phyloP scores from a whole-genome alignment of 1,284 basidiomycete genomes.

The Naganishia sp. region DNA sequence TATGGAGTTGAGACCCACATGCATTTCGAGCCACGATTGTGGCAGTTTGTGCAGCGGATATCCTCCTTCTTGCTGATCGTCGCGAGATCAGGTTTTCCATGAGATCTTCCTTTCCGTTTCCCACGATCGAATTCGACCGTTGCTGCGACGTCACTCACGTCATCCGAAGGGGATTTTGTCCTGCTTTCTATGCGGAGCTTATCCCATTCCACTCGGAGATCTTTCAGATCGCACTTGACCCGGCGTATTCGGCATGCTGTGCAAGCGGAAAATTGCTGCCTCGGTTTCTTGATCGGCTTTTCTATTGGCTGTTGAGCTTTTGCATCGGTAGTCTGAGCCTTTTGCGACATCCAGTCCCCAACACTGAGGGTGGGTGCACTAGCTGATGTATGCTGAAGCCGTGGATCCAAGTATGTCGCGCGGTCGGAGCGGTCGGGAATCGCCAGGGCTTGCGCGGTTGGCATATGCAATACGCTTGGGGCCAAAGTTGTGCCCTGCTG shows the following conservation, averaged over 20 bases:
- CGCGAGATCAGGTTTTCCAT: slow-evolving; percentile 64
- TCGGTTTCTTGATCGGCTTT: slow-evolving; percentile 15
- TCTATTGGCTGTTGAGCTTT: neutral
- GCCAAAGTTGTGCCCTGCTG: too few relatives aligned
- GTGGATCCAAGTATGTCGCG: too few relatives aligned
- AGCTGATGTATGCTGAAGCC: neutral
- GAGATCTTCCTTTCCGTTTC: slow-evolving; percentile 70
- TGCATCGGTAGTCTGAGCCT: neutral
- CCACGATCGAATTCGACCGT: neutral
- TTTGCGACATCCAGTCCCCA: slow-evolving; percentile 3
- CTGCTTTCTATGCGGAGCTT: neutral
- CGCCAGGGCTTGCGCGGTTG: too few relatives aligned
- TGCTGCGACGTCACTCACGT: neutral
- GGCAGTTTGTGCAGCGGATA: slow-evolving; percentile 76
- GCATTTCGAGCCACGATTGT: slow-evolving; percentile 80
- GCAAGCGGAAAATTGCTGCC: slow-evolving; percentile 74
- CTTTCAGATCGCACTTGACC: slow-evolving; percentile 52
- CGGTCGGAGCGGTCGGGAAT: too few relatives aligned
- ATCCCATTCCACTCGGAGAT: slow-evolving; percentile 44
- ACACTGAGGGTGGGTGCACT: slow-evolving; percentile 7
- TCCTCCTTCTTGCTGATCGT: slow-evolving; percentile 55
- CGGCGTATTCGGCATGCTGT: slow-evolving; percentile 85
- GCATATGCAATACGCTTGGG: too few relatives aligned
- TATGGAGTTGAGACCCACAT: slow-evolving; percentile 60
- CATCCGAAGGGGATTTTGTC: neutral